These are phyloP conservation scores for Phaseolus coccineus DNA, from an alignment of 331 rosid species.

Conservation along the genomic window DNA sequence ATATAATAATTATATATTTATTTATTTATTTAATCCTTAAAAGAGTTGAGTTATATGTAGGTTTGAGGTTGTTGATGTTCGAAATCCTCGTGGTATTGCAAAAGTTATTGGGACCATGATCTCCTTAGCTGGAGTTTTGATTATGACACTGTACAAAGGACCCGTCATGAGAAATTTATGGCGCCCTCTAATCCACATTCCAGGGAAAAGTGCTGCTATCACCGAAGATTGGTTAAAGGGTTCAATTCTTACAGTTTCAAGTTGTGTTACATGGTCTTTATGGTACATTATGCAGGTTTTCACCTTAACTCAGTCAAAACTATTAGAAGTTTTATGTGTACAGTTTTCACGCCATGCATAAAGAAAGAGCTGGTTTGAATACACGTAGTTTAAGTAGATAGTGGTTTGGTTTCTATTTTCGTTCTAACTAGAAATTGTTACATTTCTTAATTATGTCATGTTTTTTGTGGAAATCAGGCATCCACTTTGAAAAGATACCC, in stretches of 20 bases:
- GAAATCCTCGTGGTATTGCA: slow-evolving; percentile 65
- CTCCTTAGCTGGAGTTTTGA: slow-evolving; percentile 78
- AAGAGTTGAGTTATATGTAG: slow-evolving; percentile 45
- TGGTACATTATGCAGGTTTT: slow-evolving; percentile 90
- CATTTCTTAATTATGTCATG: background rate
- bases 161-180: slow-evolving; percentile 56
- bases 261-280: slow-evolving; percentile 78
- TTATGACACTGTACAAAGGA: slow-evolving; percentile 86
- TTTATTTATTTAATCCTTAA: background rate
- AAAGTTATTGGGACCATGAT: slow-evolving; percentile 72
- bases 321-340: background rate
- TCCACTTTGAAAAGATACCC: slow-evolving; percentile 78
- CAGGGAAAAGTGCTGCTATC: slow-evolving; percentile 45
- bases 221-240: slow-evolving; percentile 78
- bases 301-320: background rate
- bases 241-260: slow-evolving; percentile 66
- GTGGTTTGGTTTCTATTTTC: background rate
- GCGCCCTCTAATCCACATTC: slow-evolving; percentile 61
- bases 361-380: background rate
- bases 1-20: background rate
- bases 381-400: background rate
- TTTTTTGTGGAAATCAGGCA: slow-evolving; percentile 57
- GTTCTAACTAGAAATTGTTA: background rate
- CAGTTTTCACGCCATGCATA: background rate
- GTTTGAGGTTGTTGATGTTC: slow-evolving; percentile 63